Evolutionary conservation across 129 eudicot species (phyloP).

Genomic region (Arctium minus): DNA sequence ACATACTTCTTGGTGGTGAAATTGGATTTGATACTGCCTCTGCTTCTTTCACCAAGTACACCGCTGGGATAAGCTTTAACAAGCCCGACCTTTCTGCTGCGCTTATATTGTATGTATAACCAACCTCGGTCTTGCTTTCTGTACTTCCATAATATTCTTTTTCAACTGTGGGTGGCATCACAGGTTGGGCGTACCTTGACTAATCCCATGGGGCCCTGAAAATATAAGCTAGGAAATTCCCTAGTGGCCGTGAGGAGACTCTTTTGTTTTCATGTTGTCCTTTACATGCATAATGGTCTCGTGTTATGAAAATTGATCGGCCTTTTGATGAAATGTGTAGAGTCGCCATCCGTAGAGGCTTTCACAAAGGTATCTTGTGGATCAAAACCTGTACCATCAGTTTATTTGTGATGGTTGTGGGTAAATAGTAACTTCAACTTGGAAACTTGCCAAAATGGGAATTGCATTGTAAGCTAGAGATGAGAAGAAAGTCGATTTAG

Average conservation of each 20-base stretch:
- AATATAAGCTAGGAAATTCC: not conserved
- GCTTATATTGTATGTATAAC: conserved; percentile 57
- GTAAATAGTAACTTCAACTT: not conserved
- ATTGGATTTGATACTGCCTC: conserved; percentile 79
- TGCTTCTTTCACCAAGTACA: conserved; percentile 80
- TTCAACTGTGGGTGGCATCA: not conserved
- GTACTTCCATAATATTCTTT: not conserved
- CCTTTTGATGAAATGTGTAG: not conserved
- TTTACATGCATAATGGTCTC: not conserved
- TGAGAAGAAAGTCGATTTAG: no score
- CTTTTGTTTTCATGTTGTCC: no score
- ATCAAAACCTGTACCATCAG: no score
- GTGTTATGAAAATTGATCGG: not conserved
- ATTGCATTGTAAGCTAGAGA: no score
- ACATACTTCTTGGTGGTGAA: conserved; percentile 74
- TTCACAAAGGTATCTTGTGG: not conserved
- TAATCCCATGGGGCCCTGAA: not conserved
- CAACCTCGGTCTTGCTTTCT: not conserved
- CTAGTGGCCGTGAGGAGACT: not conserved
- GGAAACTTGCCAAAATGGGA: no score
- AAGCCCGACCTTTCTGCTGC: conserved; percentile 81
- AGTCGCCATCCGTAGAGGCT: not conserved
- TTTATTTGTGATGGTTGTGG: not conserved
- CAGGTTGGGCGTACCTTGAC: not conserved
- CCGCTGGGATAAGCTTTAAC: conserved; percentile 73